phyloP scores from a whole-genome alignment of 495 filamentous ascomycete species.

The Recurvomyces mirabilis region DNA sequence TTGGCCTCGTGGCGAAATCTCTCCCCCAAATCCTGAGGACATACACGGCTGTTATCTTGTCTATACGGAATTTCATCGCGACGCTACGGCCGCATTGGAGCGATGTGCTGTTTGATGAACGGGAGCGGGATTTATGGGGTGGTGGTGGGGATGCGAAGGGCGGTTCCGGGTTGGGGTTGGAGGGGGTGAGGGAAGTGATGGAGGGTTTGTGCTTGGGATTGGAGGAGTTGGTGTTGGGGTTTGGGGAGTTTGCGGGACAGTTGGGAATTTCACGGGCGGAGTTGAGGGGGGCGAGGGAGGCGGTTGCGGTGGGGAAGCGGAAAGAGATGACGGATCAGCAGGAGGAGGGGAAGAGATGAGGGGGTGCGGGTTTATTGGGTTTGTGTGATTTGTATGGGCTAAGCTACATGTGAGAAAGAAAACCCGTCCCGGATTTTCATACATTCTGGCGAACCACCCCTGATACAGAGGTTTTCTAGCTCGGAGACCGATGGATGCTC shows the following conservation, averaged over 20 bases:
- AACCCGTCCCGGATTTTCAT: no score
- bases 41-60: conserved; percentile 53
- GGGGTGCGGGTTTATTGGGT: no score
- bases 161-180: no score
- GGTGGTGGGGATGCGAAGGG: no score
- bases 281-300: conserved; percentile 57
- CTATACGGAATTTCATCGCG: conserved; percentile 56
- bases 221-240: conserved; percentile 48
- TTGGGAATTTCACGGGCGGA: conserved; percentile 55
- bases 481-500: no score
- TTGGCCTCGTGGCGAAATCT: conserved; percentile 71
- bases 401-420: no score
- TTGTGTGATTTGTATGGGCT: no score
- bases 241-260: conserved; percentile 57
- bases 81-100: conserved; percentile 66
- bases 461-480: no score
- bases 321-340: conserved; percentile 4
- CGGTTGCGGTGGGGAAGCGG: conserved; percentile 24
- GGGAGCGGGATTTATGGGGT: conserved; percentile 6
- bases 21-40: conserved; percentile 60
- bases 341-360: conserved; percentile 6
- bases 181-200: conserved; percentile 50
- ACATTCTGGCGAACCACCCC: no score
- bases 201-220: conserved; percentile 49
- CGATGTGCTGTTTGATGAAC: conserved; percentile 43